Evolutionary conservation across 805 yeast species (phyloP).

Genomic region (Wickerhamomyces bovis): DNA sequence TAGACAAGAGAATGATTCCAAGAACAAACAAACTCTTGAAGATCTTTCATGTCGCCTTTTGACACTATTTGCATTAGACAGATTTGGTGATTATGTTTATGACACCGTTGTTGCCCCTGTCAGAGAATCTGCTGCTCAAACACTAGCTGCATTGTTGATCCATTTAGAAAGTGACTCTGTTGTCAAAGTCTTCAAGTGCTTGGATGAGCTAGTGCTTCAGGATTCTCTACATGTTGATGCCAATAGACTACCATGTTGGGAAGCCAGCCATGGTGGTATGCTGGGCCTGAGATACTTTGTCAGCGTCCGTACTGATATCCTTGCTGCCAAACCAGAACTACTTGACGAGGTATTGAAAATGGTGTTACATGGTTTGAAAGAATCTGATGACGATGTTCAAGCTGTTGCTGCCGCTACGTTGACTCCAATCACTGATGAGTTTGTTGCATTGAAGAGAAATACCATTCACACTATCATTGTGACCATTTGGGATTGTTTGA

Average conservation of each 20-base stretch:
- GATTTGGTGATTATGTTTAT: constrained; percentile 95
- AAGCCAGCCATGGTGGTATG: constrained; percentile 97
- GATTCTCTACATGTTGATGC: constrained; percentile 25
- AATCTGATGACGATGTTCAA: constrained; percentile 90
- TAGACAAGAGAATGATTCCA: constrained; percentile 51
- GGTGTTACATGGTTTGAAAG: constrained; percentile 80
- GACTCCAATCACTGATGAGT: constrained; percentile 83
- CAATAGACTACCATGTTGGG: constrained; percentile 67
- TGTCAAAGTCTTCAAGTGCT: constrained; percentile 53
- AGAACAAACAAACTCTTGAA: constrained; percentile 69
- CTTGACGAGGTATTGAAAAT: constrained; percentile 71
- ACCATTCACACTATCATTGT: constrained; percentile 42
- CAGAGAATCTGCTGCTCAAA: constrained; percentile 93
- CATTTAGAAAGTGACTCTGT: constrained; percentile 57
- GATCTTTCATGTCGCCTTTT: constrained; percentile 83
- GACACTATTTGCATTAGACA: constrained; percentile 82
- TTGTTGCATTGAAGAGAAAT: constrained; percentile 56
- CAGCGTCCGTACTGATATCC: constrained; percentile 77
- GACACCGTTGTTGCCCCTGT: constrained; percentile 99
- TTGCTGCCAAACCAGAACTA: constrained; percentile 47
- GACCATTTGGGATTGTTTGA: constrained; percentile 87
- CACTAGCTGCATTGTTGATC: constrained; percentile 81
- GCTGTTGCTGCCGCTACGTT: constrained; percentile 93
- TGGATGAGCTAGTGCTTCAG: constrained; percentile 69
- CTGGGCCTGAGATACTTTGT: constrained; percentile 89